Evolutionary conservation across 2,329 filamentous ascomycete species (phyloP), one percentile per base, ranked within the genome.

Genomic region (Diaporthe nobilis): DNA sequence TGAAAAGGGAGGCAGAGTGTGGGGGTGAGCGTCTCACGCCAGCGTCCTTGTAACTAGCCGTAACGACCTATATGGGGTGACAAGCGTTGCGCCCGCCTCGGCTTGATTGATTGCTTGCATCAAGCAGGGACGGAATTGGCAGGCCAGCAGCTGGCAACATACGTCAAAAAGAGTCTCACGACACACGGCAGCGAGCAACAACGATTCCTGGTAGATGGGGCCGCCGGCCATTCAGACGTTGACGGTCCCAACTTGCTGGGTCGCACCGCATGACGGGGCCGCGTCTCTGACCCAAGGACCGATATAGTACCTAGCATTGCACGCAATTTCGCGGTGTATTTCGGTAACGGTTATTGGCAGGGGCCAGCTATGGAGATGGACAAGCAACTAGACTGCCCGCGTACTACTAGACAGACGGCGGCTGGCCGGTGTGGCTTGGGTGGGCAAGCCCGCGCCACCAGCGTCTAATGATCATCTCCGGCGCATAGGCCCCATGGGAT

Each of bases 121-220:
- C 63, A 7, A n/a, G 28, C 47, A 60, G 70, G 39, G 60, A 39
- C 44, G 12, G 44, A 12, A 42, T 61, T 34, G 31, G 47, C 71
- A 31, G 28, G 51, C 71, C 49, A 51, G 44, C 63, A 68, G 47
- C 63, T 49, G 34, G 53, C 53, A 67, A 63, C 71, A 74, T 57
- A 71, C 74, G 65, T 58, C 71, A 71, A 76, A 76, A 58, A 65
- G 39, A 53, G 71, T 71, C 65, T 63, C 71, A 65, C 75, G 37
- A 65, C 74, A 65, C 57, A 74, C 57, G 71, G 70, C 71, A 55
- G 31, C 42, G 61, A 74, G 58, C 57, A 47, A 31, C 42, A 70
- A 20, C 42, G 61, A 60, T 31, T 31, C 7, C n/a, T 39, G 39
- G 49, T 17, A 57, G 47, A 47, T 44, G 25, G 65, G 34, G 7